These are phyloP conservation scores for Phytophthora syringae DNA, from an alignment of 352 stramenopile genomes.

Conservation along the genomic window DNA sequence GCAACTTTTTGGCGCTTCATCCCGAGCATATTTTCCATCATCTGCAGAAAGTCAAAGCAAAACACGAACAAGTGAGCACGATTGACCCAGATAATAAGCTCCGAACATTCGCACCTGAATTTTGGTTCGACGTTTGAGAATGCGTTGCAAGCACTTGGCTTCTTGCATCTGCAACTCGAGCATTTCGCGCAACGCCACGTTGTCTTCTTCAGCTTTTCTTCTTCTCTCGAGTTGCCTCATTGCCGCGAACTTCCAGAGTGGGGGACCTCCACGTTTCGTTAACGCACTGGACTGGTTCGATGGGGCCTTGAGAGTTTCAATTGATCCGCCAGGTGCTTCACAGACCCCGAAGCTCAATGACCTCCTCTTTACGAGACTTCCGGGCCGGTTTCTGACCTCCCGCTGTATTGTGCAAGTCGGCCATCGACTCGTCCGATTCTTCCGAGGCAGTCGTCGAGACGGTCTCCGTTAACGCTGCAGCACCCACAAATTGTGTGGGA, in stretches of 20 bases:
- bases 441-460: background rate
- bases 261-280: background rate
- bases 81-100: background rate
- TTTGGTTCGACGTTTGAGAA: slow-evolving; percentile 34
- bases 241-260: slow-evolving; percentile 32
- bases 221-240: slow-evolving; percentile 26
- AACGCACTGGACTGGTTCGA: background rate
- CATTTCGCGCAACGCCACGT: slow-evolving; percentile 23
- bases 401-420: background rate
- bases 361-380: slow-evolving; percentile 21
- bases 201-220: slow-evolving; percentile 31
- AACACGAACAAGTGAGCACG: background rate
- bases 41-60: background rate
- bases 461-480: background rate
- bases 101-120: slow-evolving; percentile 22
- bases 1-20: slow-evolving; percentile 13
- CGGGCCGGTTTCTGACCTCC: background rate
- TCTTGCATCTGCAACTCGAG: slow-evolving; percentile 33
- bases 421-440: slow-evolving; percentile 3
- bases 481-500: too few relatives aligned
- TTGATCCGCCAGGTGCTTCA: slow-evolving; percentile 10
- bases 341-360: slow-evolving; percentile 1
- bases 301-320: slow-evolving; percentile 12
- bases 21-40: slow-evolving; percentile 19
- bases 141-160: slow-evolving; percentile 36